These are phyloP conservation scores for Mycena indigotica DNA, from an alignment of 768 basidiomycete genomes.

Conservation along the genomic window DNA sequence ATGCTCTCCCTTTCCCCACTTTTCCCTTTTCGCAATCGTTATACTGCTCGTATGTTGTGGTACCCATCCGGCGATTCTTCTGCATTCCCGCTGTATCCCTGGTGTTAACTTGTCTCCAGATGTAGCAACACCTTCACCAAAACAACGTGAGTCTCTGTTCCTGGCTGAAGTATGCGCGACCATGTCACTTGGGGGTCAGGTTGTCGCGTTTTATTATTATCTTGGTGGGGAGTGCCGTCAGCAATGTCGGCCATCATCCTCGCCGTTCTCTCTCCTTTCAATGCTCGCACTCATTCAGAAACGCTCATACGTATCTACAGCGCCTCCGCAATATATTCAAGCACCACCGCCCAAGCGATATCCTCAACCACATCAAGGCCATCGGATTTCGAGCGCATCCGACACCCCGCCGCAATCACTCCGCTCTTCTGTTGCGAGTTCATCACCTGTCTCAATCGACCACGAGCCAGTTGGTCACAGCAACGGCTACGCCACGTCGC, in stretches of 20 bases:
- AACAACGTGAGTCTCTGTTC: not conserved
- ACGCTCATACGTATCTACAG: not conserved
- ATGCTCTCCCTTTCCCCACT: not conserved
- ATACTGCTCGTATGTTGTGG: not conserved
- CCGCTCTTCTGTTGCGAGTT: constrained; percentile 44
- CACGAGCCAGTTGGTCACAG: constrained; percentile 31
- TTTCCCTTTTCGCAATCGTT: not conserved
- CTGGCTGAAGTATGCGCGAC: not conserved
- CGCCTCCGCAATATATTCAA: constrained; percentile 28
- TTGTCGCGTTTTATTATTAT: not conserved
- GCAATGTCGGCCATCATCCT: no score
- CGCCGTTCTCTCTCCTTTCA: not conserved
- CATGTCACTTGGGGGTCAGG: not conserved
- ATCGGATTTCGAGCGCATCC: constrained; percentile 44
- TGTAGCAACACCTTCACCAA: constrained; percentile 1
- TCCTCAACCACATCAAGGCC: constrained; percentile 29
- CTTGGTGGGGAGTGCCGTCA: no score
- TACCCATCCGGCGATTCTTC: not conserved
- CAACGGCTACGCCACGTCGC: constrained; percentile 17
- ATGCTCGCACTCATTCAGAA: not conserved
- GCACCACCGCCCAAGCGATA: constrained; percentile 11
- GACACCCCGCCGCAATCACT: constrained; percentile 35
- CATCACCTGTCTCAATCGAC: constrained; percentile 47
- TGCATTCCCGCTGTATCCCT: not conserved
- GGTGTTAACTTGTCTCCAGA: not conserved